Evolutionary conservation across 2,329 filamentous ascomycete species (phyloP).

Genomic region (Talaromyces atroroseus): DNA sequence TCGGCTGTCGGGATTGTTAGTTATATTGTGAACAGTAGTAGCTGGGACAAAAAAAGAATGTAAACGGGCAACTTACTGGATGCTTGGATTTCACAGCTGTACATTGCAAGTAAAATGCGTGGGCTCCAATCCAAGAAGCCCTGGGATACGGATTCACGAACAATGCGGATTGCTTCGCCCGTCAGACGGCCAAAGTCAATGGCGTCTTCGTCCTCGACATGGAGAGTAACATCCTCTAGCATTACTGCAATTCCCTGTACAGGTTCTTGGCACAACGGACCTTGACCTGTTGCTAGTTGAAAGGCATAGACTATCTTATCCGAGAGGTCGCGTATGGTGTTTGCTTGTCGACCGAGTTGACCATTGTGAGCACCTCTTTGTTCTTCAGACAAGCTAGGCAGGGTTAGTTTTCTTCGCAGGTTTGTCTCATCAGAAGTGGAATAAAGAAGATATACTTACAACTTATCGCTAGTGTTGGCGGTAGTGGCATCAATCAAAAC

Average conservation of each 20-base stretch:
- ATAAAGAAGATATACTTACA: constrained; percentile 48
- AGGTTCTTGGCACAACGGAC: constrained; percentile 86
- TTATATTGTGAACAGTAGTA: no score
- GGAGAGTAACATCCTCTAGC: constrained; percentile 69
- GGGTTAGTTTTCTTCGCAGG: constrained; percentile 2
- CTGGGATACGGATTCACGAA: constrained; percentile 73
- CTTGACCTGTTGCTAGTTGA: constrained; percentile 83
- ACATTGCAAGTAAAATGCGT: constrained; percentile 94
- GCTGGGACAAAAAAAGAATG: not conserved
- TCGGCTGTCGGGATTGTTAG: constrained; percentile 53
- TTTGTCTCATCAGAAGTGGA: not conserved
- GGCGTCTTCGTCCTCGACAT: constrained; percentile 32
- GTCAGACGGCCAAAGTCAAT: constrained; percentile 71
- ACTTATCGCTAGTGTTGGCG: constrained; percentile 64
- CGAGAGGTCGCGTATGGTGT: constrained; percentile 61
- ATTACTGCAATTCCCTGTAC: constrained; percentile 90
- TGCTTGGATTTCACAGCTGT: constrained; percentile 94
- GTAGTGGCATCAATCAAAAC: constrained; percentile 78
- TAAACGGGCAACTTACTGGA: constrained; percentile 55
- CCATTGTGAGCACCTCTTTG: constrained; percentile 23
- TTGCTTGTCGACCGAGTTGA: constrained; percentile 23
- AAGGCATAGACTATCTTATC: constrained; percentile 94
- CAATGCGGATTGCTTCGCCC: constrained; percentile 85
- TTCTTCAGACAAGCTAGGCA: constrained; percentile 34
- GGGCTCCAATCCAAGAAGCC: constrained; percentile 95